Evolutionary conservation across 2,329 filamentous ascomycete genomes (phyloP).

Genomic region (Penicillium nordicum): DNA sequence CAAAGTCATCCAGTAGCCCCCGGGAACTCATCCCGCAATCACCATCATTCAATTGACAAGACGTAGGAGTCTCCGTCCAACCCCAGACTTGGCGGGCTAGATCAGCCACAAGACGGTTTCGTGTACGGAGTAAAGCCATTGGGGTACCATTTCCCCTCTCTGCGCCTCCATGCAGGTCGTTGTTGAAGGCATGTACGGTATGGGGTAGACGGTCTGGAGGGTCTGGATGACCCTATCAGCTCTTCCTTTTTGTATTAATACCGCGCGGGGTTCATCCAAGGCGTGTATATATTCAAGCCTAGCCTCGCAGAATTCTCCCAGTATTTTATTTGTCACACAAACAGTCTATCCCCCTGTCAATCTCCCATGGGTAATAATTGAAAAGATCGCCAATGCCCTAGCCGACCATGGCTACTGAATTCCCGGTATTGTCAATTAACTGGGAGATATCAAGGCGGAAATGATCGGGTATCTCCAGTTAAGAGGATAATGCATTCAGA

Average conservation of each 20-base stretch:
- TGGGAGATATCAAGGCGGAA: background rate
- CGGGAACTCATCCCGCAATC: slow-evolving; percentile 14
- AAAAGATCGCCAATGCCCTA: background rate
- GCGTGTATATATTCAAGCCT: slow-evolving; percentile 5
- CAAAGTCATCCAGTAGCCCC: slow-evolving; percentile 15
- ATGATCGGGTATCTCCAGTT: background rate
- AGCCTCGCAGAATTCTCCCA: slow-evolving; percentile 1
- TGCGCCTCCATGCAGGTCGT: background rate
- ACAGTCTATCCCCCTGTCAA: background rate
- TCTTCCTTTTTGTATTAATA: background rate
- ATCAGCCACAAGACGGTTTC: slow-evolving; percentile 21
- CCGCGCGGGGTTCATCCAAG: background rate
- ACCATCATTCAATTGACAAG: slow-evolving; percentile 10
- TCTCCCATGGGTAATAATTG: background rate
- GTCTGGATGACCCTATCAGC: background rate
- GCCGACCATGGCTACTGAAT: background rate
- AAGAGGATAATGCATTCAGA: slow-evolving; percentile 1
- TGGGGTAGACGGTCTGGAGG: background rate
- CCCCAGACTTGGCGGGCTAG: slow-evolving; percentile 23
- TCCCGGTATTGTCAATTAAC: background rate
- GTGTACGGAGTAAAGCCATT: slow-evolving; percentile 16
- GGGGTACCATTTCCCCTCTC: slow-evolving; percentile 12
- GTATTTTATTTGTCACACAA: slow-evolving; percentile 7
- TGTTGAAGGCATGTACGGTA: background rate
- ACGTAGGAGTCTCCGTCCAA: slow-evolving; percentile 16